phyloP scores from a whole-genome alignment of 179 eudicot genomes.

The Spinacia oleracea region DNA sequence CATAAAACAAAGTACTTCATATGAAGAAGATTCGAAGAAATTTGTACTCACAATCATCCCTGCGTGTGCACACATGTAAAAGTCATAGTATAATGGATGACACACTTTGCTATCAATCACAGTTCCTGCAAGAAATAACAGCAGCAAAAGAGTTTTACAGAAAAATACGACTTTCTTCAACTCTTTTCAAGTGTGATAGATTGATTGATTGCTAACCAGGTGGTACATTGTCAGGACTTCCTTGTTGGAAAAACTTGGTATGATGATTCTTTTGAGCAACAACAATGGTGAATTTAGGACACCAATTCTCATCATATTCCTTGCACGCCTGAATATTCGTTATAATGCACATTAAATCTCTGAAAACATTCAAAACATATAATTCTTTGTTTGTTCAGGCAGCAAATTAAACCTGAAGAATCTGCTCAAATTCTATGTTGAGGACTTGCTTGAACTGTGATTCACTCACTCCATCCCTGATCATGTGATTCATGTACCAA shows the following conservation, averaged over 20 bases:
- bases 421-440: conserved; percentile 71
- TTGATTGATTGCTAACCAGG: conserved; percentile 21
- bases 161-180: neutral
- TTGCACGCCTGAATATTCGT: conserved; percentile 12
- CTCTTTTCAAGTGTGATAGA: neutral
- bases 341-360: neutral
- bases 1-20: too few species aligned
- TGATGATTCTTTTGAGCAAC: conserved; percentile 22
- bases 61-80: conserved; percentile 68
- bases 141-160: neutral
- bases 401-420: conserved; percentile 52
- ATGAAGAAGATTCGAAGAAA: neutral
- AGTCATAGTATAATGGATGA: conserved; percentile 61
- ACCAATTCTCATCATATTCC: conserved; percentile 9
- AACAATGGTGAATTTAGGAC: conserved; percentile 13
- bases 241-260: conserved; percentile 14
- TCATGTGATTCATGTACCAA: neutral
- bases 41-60: conserved; percentile 67
- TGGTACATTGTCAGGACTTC: conserved; percentile 15
- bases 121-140: conserved; percentile 42
- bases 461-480: conserved; percentile 85
- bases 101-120: conserved; percentile 60
- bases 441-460: conserved; percentile 84
- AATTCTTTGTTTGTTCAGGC: neutral
- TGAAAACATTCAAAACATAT: neutral